A percentile compares a stretch with the other conserved stretches of the same genome.
Conservation (phyloP, 129 eudicot genomes). For the Chrysanthemum lavandulifolium region DNA sequence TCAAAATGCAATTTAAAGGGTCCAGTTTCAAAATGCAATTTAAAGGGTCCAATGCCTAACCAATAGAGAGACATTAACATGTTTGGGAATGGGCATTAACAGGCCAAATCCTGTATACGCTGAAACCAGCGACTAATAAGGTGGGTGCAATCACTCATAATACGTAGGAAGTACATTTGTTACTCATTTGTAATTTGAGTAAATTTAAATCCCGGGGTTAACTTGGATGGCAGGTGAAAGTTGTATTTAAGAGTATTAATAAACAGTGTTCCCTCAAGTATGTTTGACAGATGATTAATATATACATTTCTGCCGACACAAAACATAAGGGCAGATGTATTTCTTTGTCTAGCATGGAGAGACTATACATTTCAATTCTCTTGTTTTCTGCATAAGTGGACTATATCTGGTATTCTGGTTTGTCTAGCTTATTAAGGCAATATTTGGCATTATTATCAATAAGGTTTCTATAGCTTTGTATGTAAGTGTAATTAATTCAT, state of each 20-base stretch:
- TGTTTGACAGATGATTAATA: not conserved
- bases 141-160: not conserved
- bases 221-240: not conserved
- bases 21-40: not conserved
- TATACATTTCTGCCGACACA: too few relatives aligned
- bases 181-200: too few relatives aligned
- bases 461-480: not conserved
- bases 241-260: not conserved
- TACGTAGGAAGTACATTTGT: not conserved
- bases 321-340: not conserved
- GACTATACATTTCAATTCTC: too few relatives aligned
- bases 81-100: not conserved
- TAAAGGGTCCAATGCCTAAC: not conserved
- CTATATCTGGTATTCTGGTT: too few relatives aligned
- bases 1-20: not conserved
- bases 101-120: not conserved
- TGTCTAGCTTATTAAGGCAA: not conserved
- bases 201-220: not conserved
- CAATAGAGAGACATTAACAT: not conserved
- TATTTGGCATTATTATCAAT: not conserved
- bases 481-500: slow-evolving; percentile 7
- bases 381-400: too few relatives aligned
- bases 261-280: not conserved
- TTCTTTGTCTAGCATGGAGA: not conserved
- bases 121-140: not conserved